phyloP scores from a whole-genome alignment of 1,284 basidiomycete species.

The Leccinum cinnamomeum region DNA sequence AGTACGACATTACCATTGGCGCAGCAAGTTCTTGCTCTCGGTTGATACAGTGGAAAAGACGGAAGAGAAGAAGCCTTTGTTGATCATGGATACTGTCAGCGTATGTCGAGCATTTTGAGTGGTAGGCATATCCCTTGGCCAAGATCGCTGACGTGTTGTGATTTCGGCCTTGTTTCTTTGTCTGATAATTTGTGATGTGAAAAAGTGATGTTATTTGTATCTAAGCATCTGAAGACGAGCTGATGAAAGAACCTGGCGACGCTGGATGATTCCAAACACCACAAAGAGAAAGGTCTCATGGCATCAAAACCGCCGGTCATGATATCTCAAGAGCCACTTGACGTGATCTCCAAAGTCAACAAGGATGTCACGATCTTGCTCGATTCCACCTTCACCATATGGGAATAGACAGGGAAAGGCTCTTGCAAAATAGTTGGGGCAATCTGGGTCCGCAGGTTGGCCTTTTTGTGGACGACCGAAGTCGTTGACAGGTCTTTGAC shows the following conservation, averaged over 20 bases:
- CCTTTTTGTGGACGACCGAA: not conserved
- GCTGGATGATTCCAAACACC: not conserved
- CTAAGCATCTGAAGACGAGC: not conserved
- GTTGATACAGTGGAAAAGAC: not conserved
- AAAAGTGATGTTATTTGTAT: slow-evolving; percentile 11
- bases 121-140: slow-evolving; percentile 6
- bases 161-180: slow-evolving; percentile 5
- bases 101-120: not conserved
- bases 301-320: not conserved
- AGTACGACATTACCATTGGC: slow-evolving; percentile 1
- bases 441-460: not conserved
- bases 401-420: not conserved
- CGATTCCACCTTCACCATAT: not conserved
- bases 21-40: not conserved
- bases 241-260: not conserved
- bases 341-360: not conserved
- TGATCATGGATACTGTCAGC: not conserved
- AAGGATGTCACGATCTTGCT: too few relatives aligned
- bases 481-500: not conserved
- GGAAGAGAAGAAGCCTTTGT: not conserved
- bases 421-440: not conserved
- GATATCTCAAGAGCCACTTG: not conserved
- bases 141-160: slow-evolving; percentile 4
- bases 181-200: slow-evolving; percentile 34
- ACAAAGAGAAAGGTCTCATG: not conserved